Conservation (phyloP, 1,284 basidiomycete species). For the Ceratobasidium papillatum region DNA sequence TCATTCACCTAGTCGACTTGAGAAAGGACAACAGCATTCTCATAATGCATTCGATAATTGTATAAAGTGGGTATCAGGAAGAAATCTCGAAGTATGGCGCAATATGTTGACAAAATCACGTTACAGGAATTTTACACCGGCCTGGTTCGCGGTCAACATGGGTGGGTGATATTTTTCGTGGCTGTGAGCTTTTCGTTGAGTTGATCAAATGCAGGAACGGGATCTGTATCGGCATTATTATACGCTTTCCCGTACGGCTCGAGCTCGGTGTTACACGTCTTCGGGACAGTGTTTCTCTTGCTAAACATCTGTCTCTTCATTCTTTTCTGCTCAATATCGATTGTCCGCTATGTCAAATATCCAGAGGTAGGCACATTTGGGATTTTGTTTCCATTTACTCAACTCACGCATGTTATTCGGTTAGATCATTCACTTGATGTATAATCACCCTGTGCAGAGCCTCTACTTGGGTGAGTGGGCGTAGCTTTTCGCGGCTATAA, state of each 20-base stretch:
- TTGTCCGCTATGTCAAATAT: constrained; percentile 22
- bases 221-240: constrained; percentile 19
- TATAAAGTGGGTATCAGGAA: neutral
- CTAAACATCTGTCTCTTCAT: constrained; percentile 17
- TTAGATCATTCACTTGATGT: constrained; percentile 10
- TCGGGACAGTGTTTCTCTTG: constrained; percentile 23
- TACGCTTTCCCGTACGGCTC: constrained; percentile 30
- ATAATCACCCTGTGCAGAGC: constrained; percentile 19
- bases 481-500: neutral
- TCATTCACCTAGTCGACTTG: neutral
- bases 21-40: neutral
- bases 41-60: neutral
- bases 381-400: neutral
- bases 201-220: constrained; percentile 9
- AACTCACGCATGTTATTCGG: neutral
- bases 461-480: constrained; percentile 4
- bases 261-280: neutral
- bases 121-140: constrained; percentile 24
- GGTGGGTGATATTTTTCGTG: neutral
- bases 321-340: constrained; percentile 6
- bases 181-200: neutral
- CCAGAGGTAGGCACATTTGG: constrained; percentile 8
- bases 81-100: neutral
- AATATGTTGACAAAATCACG: neutral
- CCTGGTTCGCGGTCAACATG: constrained; percentile 36